phyloP scores from a whole-genome alignment of 2,329 filamentous ascomycete species.

The Diaporthe caulivora region DNA sequence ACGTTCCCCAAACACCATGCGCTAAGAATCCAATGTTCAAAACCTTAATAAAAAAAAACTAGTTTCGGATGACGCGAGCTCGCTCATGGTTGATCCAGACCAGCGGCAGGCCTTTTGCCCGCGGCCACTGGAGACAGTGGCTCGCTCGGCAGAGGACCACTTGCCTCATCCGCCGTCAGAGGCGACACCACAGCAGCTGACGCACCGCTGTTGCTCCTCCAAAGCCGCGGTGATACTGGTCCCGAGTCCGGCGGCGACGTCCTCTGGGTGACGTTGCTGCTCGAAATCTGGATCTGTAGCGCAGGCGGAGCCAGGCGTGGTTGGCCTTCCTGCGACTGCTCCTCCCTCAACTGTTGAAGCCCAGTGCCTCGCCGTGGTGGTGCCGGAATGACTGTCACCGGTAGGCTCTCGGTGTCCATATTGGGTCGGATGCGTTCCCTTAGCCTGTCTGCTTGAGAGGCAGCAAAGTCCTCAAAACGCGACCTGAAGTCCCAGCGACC shows the following conservation, averaged over 20 bases:
- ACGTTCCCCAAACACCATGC: slow-evolving; percentile 32
- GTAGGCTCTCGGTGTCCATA: slow-evolving; percentile 66
- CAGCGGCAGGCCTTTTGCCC: slow-evolving; percentile 7
- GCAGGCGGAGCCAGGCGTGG: slow-evolving; percentile 19
- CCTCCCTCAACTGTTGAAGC: slow-evolving; percentile 68
- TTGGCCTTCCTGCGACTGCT: slow-evolving; percentile 54
- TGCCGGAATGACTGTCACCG: slow-evolving; percentile 72
- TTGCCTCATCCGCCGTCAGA: slow-evolving; percentile 12
- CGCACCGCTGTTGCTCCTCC: slow-evolving; percentile 35
- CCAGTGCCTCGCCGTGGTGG: slow-evolving; percentile 69
- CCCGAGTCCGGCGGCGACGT: slow-evolving; percentile 26
- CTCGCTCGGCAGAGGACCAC: slow-evolving; percentile 2
- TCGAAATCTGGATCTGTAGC: slow-evolving; percentile 26
- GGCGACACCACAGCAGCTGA: slow-evolving; percentile 17
- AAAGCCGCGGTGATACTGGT: slow-evolving; percentile 32
- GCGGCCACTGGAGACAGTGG: slow-evolving; percentile 18
- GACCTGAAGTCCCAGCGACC: slow-evolving; percentile 67
- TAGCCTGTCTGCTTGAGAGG: slow-evolving; percentile 70
- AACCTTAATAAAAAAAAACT: background rate
- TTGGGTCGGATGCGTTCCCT: slow-evolving; percentile 68
- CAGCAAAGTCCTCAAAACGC: slow-evolving; percentile 72
- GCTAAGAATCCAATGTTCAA: slow-evolving; percentile 15
- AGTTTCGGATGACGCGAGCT: slow-evolving; percentile 11
- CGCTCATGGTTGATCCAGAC: slow-evolving; percentile 3
- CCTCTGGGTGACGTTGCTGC: slow-evolving; percentile 11